Percentiles rank a stretch among this genome's conserved stretches.
Evolutionary conservation across 345 rosid genomes (phyloP).

Genomic region (Gossypium raimondii): DNA sequence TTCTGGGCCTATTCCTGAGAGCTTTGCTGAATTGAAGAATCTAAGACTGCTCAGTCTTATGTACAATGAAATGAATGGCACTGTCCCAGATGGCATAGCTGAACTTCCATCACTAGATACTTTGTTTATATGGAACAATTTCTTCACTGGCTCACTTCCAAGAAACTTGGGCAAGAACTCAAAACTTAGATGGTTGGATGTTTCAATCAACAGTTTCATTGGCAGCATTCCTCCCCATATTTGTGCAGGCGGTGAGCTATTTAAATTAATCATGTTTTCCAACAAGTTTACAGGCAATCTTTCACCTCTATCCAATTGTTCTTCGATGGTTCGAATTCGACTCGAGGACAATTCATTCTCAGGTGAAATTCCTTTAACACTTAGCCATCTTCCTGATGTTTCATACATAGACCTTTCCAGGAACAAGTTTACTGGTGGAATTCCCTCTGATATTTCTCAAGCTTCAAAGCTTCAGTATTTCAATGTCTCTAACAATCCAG

Average conservation of each 20-base stretch:
- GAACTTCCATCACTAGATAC: slow-evolving; percentile 78
- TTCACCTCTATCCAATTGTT: slow-evolving; percentile 63
- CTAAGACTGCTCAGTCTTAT: slow-evolving; percentile 70
- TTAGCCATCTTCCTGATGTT: slow-evolving; percentile 55
- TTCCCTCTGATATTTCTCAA: slow-evolving; percentile 52
- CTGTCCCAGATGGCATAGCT: slow-evolving; percentile 63
- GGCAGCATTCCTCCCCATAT: slow-evolving; percentile 76
- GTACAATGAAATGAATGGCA: slow-evolving; percentile 85
- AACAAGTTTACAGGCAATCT: slow-evolving; percentile 64
- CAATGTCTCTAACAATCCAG: slow-evolving; percentile 65
- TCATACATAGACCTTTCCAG: slow-evolving; percentile 71
- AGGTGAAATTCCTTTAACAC: slow-evolving; percentile 65
- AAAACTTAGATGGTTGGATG: slow-evolving; percentile 82
- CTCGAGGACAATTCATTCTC: slow-evolving; percentile 82
- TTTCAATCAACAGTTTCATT: slow-evolving; percentile 69
- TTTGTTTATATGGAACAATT: slow-evolving; percentile 80
- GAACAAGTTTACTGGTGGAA: slow-evolving; percentile 68
- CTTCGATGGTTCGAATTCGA: slow-evolving; percentile 77
- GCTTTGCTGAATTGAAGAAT: slow-evolving; percentile 67
- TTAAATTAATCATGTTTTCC: slow-evolving; percentile 76
- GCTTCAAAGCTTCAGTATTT: slow-evolving; percentile 72
- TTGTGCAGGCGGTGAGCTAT: slow-evolving; percentile 65
- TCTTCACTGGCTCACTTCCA: slow-evolving; percentile 81
- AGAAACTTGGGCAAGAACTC: slow-evolving; percentile 63
- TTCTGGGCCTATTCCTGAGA: slow-evolving; percentile 73